Evolutionary conservation across 2,329 filamentous ascomycete species (phyloP).

Genomic region (Knufia petricola): DNA sequence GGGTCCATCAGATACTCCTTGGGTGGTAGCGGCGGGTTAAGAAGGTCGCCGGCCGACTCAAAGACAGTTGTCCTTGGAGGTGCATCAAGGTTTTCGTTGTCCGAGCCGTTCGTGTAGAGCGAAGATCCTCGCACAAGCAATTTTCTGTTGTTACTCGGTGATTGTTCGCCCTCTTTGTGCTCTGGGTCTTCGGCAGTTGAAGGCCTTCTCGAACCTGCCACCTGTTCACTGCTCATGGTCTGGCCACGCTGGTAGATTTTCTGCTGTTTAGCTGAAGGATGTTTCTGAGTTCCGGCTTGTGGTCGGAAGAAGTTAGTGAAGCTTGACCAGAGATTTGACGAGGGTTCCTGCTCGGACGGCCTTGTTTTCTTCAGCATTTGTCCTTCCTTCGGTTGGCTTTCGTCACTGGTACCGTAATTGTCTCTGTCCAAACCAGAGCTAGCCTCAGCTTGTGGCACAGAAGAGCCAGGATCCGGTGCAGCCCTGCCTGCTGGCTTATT

Average conservation of each 20-base stretch:
- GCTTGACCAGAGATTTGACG: conserved; percentile 37
- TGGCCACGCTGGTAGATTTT: conserved; percentile 71
- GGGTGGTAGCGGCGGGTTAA: conserved; percentile 80
- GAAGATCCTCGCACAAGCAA: conserved; percentile 42
- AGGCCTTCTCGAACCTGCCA: conserved; percentile 33
- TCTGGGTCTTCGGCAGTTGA: conserved; percentile 4
- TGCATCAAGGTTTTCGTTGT: conserved; percentile 45
- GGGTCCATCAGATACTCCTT: conserved; percentile 77
- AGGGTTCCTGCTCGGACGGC: not conserved
- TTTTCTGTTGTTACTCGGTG: conserved; percentile 8
- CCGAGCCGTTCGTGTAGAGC: conserved; percentile 33
- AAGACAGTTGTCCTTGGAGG: conserved; percentile 90
- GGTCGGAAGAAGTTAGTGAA: conserved; percentile 68
- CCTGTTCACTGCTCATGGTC: conserved; percentile 48
- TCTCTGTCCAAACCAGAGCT: conserved; percentile 17
- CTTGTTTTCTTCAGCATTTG: not conserved
- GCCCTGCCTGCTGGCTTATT: conserved; percentile 9
- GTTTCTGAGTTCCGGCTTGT: conserved; percentile 31
- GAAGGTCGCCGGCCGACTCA: conserved; percentile 83
- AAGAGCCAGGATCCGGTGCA: conserved; percentile 15
- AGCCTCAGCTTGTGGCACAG: conserved; percentile 20
- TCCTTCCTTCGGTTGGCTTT: not conserved
- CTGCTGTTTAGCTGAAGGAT: conserved; percentile 42
- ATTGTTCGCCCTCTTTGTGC: conserved; percentile 29
- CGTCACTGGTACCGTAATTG: not conserved